phyloP scores from a whole-genome alignment of 371 early-diverging fungal genomes.

The Rhizopus sp. region DNA sequence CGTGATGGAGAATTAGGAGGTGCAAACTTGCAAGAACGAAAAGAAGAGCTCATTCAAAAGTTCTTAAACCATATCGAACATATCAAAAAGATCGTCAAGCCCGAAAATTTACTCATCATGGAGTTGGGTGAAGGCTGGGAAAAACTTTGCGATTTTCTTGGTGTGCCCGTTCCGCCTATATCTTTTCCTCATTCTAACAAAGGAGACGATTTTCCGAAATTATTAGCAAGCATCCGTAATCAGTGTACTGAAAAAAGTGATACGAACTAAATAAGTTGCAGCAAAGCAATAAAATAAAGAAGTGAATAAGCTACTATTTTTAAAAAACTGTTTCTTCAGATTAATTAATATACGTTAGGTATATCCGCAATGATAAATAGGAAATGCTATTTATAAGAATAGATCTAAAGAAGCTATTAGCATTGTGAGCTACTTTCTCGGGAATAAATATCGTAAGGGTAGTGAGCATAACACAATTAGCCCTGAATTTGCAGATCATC shows the following conservation, averaged over 20 bases:
- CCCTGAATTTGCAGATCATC: too few relatives aligned
- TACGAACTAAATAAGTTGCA: too few relatives aligned
- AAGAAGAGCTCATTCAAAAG: slow-evolving; percentile 13
- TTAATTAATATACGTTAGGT: too few relatives aligned
- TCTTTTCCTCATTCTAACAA: slow-evolving; percentile 19
- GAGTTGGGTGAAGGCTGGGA: slow-evolving; percentile 26
- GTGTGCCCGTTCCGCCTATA: slow-evolving; percentile 1
- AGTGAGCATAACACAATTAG: too few relatives aligned
- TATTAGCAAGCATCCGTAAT: not conserved
- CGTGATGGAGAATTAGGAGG: slow-evolving; percentile 24
- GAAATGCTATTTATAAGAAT: too few relatives aligned
- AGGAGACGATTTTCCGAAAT: slow-evolving; percentile 1
- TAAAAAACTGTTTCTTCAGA: too few relatives aligned
- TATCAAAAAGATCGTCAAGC: slow-evolving; percentile 18
- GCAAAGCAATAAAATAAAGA: too few relatives aligned
- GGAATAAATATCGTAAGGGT: too few relatives aligned
- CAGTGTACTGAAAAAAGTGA: not conserved
- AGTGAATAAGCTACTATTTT: too few relatives aligned
- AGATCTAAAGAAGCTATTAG: too few relatives aligned
- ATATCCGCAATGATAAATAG: too few relatives aligned
- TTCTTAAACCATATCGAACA: slow-evolving; percentile 20
- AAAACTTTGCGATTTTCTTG: slow-evolving; percentile 18
- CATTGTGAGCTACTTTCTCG: too few relatives aligned
- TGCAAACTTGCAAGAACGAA: not conserved
- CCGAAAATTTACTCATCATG: slow-evolving; percentile 23